phyloP scores from a whole-genome alignment of 495 filamentous ascomycete species.

The Parathielavia hyrcaniae region DNA sequence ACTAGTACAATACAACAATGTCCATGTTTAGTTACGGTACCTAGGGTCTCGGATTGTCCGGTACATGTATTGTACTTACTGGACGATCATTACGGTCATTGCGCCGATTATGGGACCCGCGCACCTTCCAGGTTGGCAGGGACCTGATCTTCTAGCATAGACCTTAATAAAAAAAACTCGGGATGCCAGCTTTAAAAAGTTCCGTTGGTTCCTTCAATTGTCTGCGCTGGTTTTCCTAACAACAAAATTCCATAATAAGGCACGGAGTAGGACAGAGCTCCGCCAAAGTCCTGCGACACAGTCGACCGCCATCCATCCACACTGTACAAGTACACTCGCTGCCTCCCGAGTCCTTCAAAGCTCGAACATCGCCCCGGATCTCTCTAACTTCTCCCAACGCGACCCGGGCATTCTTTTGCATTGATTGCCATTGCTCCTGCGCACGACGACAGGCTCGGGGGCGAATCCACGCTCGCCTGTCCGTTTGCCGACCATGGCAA shows the following conservation, averaged over 20 bases:
- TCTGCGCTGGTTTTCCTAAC: conserved; percentile 29
- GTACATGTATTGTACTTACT: too few relatives aligned
- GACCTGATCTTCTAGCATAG: too few relatives aligned
- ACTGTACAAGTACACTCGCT: conserved; percentile 3
- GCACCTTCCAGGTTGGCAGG: too few relatives aligned
- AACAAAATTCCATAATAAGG: too few relatives aligned
- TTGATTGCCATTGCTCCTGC: background rate
- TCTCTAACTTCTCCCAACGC: background rate
- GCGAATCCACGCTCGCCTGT: conserved; percentile 17
- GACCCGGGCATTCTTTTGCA: background rate
- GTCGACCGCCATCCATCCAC: conserved; percentile 1
- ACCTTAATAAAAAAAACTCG: too few relatives aligned
- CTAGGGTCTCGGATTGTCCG: too few relatives aligned
- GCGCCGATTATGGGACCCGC: too few relatives aligned
- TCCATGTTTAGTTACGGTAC: too few relatives aligned
- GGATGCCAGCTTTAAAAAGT: too few relatives aligned
- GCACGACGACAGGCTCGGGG: conserved; percentile 16
- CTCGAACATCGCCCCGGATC: background rate
- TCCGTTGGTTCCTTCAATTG: conserved; percentile 22
- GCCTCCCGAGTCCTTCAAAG: background rate
- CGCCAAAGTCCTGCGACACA: conserved; percentile 2
- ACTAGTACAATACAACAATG: too few relatives aligned
- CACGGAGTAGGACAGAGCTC: conserved; percentile 6
- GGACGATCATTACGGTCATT: too few relatives aligned
- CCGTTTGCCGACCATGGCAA: conserved; percentile 28